phyloP scores from a whole-genome alignment of 2,329 filamentous ascomycete species.

The Venturia aucupariae region DNA sequence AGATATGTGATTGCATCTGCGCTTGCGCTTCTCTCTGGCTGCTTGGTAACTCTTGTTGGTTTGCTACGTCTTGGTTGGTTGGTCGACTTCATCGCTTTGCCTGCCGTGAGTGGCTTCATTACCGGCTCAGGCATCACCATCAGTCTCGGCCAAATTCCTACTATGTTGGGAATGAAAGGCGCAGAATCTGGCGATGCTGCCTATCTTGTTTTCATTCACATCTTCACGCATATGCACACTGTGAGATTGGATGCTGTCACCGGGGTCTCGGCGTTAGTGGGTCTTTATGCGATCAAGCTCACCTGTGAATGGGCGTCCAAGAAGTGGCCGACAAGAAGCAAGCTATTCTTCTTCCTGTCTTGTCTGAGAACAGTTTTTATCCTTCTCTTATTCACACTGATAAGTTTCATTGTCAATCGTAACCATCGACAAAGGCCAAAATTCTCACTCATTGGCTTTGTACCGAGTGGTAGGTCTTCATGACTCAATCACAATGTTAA shows the following conservation, averaged over 20 bases:
- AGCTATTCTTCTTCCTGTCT: constrained; percentile 68
- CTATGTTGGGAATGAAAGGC: constrained; percentile 67
- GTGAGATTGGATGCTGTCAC: constrained; percentile 73
- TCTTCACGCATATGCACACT: constrained; percentile 59
- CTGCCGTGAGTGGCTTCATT: constrained; percentile 93
- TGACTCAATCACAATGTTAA: not conserved
- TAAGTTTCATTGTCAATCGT: constrained; percentile 63
- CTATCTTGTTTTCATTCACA: constrained; percentile 79
- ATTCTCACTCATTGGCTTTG: constrained; percentile 49
- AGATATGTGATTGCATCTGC: constrained; percentile 66
- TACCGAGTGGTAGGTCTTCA: constrained; percentile 57
- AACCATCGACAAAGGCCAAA: constrained; percentile 42
- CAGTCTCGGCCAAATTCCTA: constrained; percentile 70
- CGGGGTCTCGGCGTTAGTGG: constrained; percentile 67
- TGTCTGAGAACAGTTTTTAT: constrained; percentile 78
- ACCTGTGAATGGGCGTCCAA: constrained; percentile 49
- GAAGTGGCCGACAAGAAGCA: constrained; percentile 55
- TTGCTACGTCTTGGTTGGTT: constrained; percentile 77
- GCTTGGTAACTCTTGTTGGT: constrained; percentile 71
- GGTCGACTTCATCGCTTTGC: constrained; percentile 86
- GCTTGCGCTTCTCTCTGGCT: constrained; percentile 68
- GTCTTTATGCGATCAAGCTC: constrained; percentile 55
- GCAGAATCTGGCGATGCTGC: constrained; percentile 70
- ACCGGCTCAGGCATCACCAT: constrained; percentile 93
- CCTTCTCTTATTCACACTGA: constrained; percentile 75